Conservation (phyloP, 1,284 basidiomycete genomes). For the Pyrrhoderma noxium region DNA sequence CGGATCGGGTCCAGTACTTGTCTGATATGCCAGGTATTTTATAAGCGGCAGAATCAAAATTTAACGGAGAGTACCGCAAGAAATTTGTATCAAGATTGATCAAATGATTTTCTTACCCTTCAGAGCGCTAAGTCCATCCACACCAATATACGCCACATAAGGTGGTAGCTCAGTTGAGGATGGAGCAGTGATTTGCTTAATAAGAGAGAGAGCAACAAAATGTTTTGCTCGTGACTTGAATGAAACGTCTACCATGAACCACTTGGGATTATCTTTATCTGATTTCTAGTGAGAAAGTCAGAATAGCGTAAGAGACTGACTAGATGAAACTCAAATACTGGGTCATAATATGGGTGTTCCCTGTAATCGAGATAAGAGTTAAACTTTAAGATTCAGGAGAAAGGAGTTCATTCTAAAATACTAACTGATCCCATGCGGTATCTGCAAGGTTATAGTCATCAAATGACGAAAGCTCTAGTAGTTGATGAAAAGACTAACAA, state of each 20-base stretch:
- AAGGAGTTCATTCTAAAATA: slow-evolving; percentile 20
- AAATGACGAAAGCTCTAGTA: slow-evolving; percentile 8
- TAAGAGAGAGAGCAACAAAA: slow-evolving; percentile 74
- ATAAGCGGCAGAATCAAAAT: too few relatives aligned
- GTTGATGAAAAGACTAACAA: slow-evolving; percentile 42
- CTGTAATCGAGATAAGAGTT: slow-evolving; percentile 27
- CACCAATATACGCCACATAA: slow-evolving; percentile 56
- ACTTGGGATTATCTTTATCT: slow-evolving; percentile 67
- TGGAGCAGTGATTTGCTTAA: slow-evolving; percentile 54
- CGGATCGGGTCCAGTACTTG: too few relatives aligned
- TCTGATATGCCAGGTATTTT: not conserved
- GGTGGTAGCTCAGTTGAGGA: slow-evolving; percentile 33
- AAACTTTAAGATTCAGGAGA: slow-evolving; percentile 10
- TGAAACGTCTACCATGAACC: slow-evolving; percentile 88
- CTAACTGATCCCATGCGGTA: slow-evolving; percentile 83
- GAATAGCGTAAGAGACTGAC: not conserved
- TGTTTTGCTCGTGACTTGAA: slow-evolving; percentile 63
- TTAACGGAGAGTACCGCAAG: too few relatives aligned
- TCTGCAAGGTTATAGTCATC: slow-evolving; percentile 38
- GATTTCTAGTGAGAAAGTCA: slow-evolving; percentile 52
- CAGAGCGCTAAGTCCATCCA: slow-evolving; percentile 50
- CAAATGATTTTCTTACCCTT: slow-evolving; percentile 41
- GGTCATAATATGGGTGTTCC: slow-evolving; percentile 84
- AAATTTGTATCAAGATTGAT: not conserved
- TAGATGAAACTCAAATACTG: slow-evolving; percentile 36